phyloP scores from a whole-genome alignment of 176 grass and related monocot species.

The Sorghum bicolor region DNA sequence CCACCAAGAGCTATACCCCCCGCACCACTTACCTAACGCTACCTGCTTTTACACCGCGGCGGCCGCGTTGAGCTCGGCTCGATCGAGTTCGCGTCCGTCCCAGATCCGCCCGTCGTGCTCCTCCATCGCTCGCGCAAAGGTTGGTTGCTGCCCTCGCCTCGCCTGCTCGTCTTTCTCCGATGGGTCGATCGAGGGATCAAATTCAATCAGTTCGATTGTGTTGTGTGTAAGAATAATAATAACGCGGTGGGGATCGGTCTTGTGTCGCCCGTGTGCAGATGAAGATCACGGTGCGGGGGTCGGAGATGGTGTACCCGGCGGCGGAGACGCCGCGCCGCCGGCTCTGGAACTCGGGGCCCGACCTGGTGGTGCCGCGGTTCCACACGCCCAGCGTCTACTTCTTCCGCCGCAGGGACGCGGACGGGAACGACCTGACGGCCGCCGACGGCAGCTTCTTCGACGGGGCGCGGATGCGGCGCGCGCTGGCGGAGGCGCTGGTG shows the following conservation, averaged over 20 bases:
- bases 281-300: constrained; percentile 60
- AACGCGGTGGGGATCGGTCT: neutral
- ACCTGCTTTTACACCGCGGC: constrained; percentile 1
- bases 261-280: constrained; percentile 18
- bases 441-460: constrained; percentile 54
- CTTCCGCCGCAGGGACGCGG: constrained; percentile 39
- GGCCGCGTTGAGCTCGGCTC: neutral
- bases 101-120: constrained; percentile 22
- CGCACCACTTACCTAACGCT: neutral
- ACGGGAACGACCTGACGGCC: neutral
- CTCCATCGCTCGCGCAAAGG: neutral
- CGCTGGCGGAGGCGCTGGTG: constrained; percentile 70
- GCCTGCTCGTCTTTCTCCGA: neutral
- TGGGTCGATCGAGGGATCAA: neutral
- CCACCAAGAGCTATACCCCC: constrained; percentile 41
- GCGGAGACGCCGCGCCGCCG: constrained; percentile 50
- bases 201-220: neutral
- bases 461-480: constrained; percentile 47
- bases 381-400: constrained; percentile 94
- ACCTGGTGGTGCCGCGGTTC: constrained; percentile 81
- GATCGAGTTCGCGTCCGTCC: neutral
- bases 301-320: constrained; percentile 63
- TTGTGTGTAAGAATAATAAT: neutral
- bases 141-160: neutral
- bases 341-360: constrained; percentile 78